phyloP scores from a whole-genome alignment of 1,139 yeast genomes.

The Kodamaea fungicola region DNA sequence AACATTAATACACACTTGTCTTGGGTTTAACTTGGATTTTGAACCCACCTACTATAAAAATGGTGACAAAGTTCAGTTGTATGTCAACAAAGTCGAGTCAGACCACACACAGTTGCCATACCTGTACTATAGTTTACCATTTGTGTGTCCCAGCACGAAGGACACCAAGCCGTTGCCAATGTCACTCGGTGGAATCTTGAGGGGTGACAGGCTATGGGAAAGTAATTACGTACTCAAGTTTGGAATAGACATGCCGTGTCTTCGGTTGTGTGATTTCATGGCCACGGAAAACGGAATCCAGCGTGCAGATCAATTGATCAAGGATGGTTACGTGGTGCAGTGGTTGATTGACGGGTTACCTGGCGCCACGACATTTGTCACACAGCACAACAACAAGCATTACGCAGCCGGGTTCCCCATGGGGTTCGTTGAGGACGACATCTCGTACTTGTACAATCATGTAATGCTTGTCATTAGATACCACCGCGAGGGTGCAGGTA shows the following conservation, averaged over 20 bases:
- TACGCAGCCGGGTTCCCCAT: slow-evolving; percentile 87
- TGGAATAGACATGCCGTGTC: slow-evolving; percentile 63
- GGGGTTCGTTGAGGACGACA: slow-evolving; percentile 61
- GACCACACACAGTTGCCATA: slow-evolving; percentile 76
- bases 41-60: slow-evolving; percentile 28
- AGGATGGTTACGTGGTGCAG: slow-evolving; percentile 71
- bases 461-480: slow-evolving; percentile 77
- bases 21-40: slow-evolving; percentile 10
- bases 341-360: slow-evolving; percentile 87
- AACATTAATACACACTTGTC: slow-evolving; percentile 1
- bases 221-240: slow-evolving; percentile 64
- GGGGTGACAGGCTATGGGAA: slow-evolving; percentile 79
- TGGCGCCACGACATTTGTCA: slow-evolving; percentile 81
- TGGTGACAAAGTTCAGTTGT: slow-evolving; percentile 65
- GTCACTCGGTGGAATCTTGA: slow-evolving; percentile 71
- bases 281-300: slow-evolving; percentile 48
- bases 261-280: slow-evolving; percentile 60
- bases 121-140: slow-evolving; percentile 73
- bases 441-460: slow-evolving; percentile 70
- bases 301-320: slow-evolving; percentile 60
- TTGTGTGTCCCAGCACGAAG: slow-evolving; percentile 69
- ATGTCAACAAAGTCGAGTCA: slow-evolving; percentile 77
- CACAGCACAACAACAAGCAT: slow-evolving; percentile 56
- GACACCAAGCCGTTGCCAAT: slow-evolving; percentile 58
- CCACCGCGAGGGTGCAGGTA: slow-evolving; percentile 49